Evolutionary conservation across 257 asterid species (phyloP).

Genomic region (Solanum boliviense): DNA sequence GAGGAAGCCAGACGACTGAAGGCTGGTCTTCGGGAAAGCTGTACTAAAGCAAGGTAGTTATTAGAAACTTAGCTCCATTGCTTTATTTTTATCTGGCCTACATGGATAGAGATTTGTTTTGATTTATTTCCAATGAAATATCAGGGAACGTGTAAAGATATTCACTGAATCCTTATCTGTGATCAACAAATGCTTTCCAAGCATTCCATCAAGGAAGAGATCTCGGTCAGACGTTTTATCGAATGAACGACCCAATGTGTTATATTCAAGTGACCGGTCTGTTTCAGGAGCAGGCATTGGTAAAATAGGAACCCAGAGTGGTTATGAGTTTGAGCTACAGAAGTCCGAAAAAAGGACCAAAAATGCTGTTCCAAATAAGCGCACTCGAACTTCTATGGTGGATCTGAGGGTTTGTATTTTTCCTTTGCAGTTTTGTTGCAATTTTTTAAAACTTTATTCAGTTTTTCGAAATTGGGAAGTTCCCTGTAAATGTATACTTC

Average conservation of each 20-base stretch:
- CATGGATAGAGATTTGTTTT: background rate
- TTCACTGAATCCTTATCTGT: constrained; percentile 74
- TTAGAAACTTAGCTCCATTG: background rate
- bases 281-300: constrained; percentile 40
- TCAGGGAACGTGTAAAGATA: constrained; percentile 86
- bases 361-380: constrained; percentile 63
- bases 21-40: constrained; percentile 60
- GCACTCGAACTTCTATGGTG: constrained; percentile 83
- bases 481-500: background rate
- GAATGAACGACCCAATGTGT: constrained; percentile 52
- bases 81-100: background rate
- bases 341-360: constrained; percentile 63
- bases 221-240: constrained; percentile 66
- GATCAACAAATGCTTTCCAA: constrained; percentile 74
- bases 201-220: constrained; percentile 70
- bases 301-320: constrained; percentile 59
- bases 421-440: background rate
- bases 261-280: constrained; percentile 51
- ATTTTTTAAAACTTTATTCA: background rate
- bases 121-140: constrained; percentile 6
- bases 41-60: constrained; percentile 70
- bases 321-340: constrained; percentile 63
- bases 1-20: constrained; percentile 78
- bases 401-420: constrained; percentile 54
- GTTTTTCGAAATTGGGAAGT: background rate